phyloP scores from a whole-genome alignment of 352 stramenopile species.

The Thalassiosira ordinaria region DNA sequence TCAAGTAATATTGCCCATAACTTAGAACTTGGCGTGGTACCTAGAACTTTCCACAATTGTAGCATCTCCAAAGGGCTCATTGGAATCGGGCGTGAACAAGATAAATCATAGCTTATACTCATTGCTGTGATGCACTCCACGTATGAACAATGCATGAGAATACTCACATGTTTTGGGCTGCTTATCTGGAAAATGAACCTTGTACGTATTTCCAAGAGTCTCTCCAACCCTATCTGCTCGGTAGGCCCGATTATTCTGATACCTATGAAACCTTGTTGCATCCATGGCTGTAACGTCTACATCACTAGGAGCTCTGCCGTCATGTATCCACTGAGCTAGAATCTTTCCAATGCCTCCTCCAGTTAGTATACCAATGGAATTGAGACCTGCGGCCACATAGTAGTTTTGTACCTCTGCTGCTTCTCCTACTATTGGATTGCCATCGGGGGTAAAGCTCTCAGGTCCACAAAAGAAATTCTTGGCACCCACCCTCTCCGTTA shows the following conservation, averaged over 20 bases:
- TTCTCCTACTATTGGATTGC: slow-evolving; percentile 72
- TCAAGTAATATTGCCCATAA: too few species aligned
- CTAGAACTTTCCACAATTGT: too few species aligned
- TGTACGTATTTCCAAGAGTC: slow-evolving; percentile 76
- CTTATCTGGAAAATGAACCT: slow-evolving; percentile 77
- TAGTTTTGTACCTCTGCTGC: slow-evolving; percentile 73
- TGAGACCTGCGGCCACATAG: slow-evolving; percentile 83
- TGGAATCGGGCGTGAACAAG: too few species aligned
- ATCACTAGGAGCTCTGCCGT: slow-evolving; percentile 69
- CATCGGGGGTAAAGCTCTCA: slow-evolving; percentile 82
- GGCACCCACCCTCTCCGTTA: slow-evolving; percentile 65
- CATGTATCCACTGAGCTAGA: slow-evolving; percentile 80
- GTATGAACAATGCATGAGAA: neutral
- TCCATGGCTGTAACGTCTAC: slow-evolving; percentile 74
- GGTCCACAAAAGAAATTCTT: slow-evolving; percentile 85
- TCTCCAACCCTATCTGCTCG: slow-evolving; percentile 60
- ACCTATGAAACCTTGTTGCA: slow-evolving; percentile 61
- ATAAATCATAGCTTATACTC: too few species aligned
- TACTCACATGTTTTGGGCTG: slow-evolving; percentile 54
- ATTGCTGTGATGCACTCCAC: neutral
- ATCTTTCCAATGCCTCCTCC: slow-evolving; percentile 78
- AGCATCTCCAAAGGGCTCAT: too few species aligned
- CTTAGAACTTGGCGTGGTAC: too few species aligned
- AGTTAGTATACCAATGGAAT: slow-evolving; percentile 84
- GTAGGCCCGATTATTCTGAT: slow-evolving; percentile 63